Base-by-base conservation (phyloP, 257 asterid species). In the Nicotiana benthamiana region DNA sequence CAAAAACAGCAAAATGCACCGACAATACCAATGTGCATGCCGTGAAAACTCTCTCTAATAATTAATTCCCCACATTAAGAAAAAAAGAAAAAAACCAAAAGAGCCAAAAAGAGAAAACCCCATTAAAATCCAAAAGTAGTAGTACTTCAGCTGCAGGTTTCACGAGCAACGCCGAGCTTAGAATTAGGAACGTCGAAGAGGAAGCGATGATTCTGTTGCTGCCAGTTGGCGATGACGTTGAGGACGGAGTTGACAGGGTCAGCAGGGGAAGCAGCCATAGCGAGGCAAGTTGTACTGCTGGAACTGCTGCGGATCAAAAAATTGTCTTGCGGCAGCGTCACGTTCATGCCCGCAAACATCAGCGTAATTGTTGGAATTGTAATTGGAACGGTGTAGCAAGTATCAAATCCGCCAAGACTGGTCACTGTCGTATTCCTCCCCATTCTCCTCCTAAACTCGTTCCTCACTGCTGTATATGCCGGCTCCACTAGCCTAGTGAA, bases 401-500 rank as follows among this genome's bases (percentile, higher is more conserved):
- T 93, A 86, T 95, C 99, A 78, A 95, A 95, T 1, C 98, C 98
- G 1, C 99, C 99, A 0, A 95, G 92, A 0, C 97, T 85, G 1
- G 97, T 81, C 56, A 95, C 89, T 5, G 79, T 77, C 80, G 97
- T 88, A 5, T 79, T 84, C 6, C 92, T 87, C 1, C 94, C 89
- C 97, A 93, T 92, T 74, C 91, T 70, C 60, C 93, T 89, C 80
- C 98, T 87, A 87, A 93, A 85, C 81, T 95, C 99, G 75, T 90
- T 86, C 72, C 98, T 83, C 84, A 95, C 91, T 63, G 97, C 94
- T 12, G 81, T 59, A 87, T 95, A 93, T 18, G 96, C 99, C 74
- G 97, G 89, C 85, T 87, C 85, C 82, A 91, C 98, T 1, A 95
- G 93, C 48, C 90, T 91, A 0, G 93, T 91, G 81, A 90, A 95